Conservation (phyloP, 345 rosid species). For the Bruguiera parviflora region DNA sequence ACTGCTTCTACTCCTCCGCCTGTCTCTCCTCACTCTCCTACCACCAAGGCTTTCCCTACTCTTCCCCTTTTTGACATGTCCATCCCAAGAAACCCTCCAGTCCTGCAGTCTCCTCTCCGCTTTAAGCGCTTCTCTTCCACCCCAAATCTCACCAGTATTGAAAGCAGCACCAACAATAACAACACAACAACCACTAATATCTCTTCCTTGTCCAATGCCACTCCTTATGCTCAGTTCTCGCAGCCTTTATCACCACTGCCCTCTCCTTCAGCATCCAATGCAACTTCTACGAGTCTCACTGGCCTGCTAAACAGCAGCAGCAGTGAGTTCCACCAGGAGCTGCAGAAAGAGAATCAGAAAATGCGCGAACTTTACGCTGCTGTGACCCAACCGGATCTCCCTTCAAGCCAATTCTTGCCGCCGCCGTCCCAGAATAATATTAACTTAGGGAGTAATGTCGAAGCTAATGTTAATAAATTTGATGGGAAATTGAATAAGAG, state of each 20-base stretch:
- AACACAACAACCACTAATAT: background rate
- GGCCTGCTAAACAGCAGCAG: background rate
- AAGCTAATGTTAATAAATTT: background rate
- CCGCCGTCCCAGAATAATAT: conserved; percentile 16
- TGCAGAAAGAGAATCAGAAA: conserved; percentile 22
- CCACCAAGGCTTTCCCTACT: conserved; percentile 35
- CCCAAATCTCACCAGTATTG: background rate
- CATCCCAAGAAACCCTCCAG: conserved; percentile 42
- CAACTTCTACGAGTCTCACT: conserved; percentile 1
- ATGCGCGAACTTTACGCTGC: conserved; percentile 21
- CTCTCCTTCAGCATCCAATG: conserved; percentile 13
- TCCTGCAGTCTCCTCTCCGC: conserved; percentile 42
- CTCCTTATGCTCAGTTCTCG: conserved; percentile 17
- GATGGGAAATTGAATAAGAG: conserved; percentile 17
- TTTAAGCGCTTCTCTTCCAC: conserved; percentile 31
- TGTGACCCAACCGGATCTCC: conserved; percentile 57
- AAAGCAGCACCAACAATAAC: background rate
- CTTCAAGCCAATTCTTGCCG: conserved; percentile 57
- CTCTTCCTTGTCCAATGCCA: background rate
- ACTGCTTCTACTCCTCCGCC: background rate
- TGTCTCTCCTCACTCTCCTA: conserved; percentile 16
- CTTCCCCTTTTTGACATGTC: conserved; percentile 50
- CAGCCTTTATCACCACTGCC: conserved; percentile 32
- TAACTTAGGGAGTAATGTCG: conserved; percentile 12
- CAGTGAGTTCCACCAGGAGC: conserved; percentile 18